Conservation (phyloP, 176 grass and related monocot genomes). For the Pontederia crassipes region DNA sequence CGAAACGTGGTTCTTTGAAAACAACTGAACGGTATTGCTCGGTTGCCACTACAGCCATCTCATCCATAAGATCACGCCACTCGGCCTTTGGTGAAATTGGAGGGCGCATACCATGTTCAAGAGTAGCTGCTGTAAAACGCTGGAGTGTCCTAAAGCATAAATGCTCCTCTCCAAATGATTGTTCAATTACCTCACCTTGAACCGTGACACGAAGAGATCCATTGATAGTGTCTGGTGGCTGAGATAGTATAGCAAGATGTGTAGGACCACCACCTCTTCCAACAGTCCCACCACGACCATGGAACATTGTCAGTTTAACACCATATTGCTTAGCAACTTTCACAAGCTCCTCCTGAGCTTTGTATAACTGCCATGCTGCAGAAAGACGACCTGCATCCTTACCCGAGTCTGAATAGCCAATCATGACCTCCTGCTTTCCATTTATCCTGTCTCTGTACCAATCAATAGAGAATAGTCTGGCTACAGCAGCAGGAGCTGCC, state of each 20-base stretch:
- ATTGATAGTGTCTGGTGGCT: constrained; percentile 77
- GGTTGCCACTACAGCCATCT: constrained; percentile 73
- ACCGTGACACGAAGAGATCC: constrained; percentile 84
- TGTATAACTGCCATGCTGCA: constrained; percentile 97
- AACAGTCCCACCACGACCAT: constrained; percentile 91
- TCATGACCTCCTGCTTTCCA: constrained; percentile 97
- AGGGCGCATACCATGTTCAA: constrained; percentile 93
- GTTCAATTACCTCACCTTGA: constrained; percentile 90
- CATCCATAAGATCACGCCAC: constrained; percentile 85
- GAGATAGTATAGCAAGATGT: constrained; percentile 94
- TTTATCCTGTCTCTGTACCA: constrained; percentile 91
- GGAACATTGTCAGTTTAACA: constrained; percentile 97
- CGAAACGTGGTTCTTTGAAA: constrained; percentile 82
- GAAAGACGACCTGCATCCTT: constrained; percentile 94
- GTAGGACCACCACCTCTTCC: constrained; percentile 91
- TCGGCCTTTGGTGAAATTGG: constrained; percentile 77
- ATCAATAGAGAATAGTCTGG: constrained; percentile 82
- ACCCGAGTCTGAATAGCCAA: constrained; percentile 96
- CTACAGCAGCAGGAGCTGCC: constrained; percentile 74
- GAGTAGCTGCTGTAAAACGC: constrained; percentile 79
- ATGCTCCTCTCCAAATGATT: constrained; percentile 86
- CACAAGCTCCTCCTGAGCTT: constrained; percentile 93
- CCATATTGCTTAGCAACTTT: constrained; percentile 94
- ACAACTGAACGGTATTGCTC: constrained; percentile 80
- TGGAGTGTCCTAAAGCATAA: constrained; percentile 93